phyloP scores from a whole-genome alignment of 2,329 filamentous ascomycete species.

The Pseudocercospora musae region DNA sequence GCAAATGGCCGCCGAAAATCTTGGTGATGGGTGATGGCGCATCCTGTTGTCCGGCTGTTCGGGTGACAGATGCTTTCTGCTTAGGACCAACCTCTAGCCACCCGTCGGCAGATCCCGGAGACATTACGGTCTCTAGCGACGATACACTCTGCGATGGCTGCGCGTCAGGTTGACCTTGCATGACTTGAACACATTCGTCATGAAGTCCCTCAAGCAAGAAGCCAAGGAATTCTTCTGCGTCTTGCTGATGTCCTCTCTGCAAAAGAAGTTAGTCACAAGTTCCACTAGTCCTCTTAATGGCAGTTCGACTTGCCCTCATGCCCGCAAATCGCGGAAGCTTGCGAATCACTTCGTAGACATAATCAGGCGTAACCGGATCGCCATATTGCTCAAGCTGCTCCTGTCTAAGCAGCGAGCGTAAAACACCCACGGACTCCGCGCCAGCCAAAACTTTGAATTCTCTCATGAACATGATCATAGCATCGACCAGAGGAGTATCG shows the following conservation, averaged over 20 bases:
- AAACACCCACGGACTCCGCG: slow-evolving; percentile 68
- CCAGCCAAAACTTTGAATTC: slow-evolving; percentile 86
- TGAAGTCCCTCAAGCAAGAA: slow-evolving; percentile 90
- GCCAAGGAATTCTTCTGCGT: slow-evolving; percentile 94
- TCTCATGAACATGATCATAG: slow-evolving; percentile 94
- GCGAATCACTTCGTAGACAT: slow-evolving; percentile 90
- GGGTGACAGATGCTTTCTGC: slow-evolving; percentile 81
- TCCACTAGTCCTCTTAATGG: no score
- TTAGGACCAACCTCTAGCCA: slow-evolving; percentile 95
- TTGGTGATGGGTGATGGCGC: slow-evolving; percentile 74
- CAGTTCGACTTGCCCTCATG: slow-evolving; percentile 68
- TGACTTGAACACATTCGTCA: slow-evolving; percentile 81
- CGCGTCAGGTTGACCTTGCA: slow-evolving; percentile 42
- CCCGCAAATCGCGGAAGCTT: slow-evolving; percentile 82
- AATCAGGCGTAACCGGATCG: slow-evolving; percentile 87
- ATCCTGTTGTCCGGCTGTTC: slow-evolving; percentile 65
- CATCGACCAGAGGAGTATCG: slow-evolving; percentile 88
- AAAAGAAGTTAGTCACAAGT: slow-evolving; percentile 16
- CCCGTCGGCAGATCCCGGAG: slow-evolving; percentile 49
- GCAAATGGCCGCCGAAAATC: slow-evolving; percentile 87
- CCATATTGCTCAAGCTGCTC: slow-evolving; percentile 87
- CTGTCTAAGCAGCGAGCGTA: slow-evolving; percentile 70
- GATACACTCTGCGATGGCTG: slow-evolving; percentile 30
- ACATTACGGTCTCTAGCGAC: slow-evolving; percentile 45
- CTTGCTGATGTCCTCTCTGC: slow-evolving; percentile 90